These are phyloP conservation scores for Aspergillus pseudoviridinutans DNA, from an alignment of 2,329 filamentous ascomycete genomes.

Conservation along the genomic window DNA sequence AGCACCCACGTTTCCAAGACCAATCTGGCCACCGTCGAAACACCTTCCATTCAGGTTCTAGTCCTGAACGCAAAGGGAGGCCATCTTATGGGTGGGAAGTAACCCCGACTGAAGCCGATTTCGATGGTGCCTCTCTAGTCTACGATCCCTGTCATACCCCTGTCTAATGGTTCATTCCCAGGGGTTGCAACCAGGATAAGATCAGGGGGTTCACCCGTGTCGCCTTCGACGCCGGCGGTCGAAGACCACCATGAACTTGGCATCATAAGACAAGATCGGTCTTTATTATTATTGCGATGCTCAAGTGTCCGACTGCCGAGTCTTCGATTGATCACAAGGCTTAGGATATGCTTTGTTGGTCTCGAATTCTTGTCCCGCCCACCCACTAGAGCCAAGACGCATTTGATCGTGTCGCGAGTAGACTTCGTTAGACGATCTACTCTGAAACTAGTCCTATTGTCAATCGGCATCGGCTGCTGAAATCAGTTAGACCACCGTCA, in stretches of 20 bases:
- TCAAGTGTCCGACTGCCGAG: neutral
- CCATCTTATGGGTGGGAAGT: neutral
- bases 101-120: neutral
- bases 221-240: neutral
- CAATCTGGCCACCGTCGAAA: neutral
- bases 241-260: too few species aligned
- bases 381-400: neutral
- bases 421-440: neutral
- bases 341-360: neutral
- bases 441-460: neutral
- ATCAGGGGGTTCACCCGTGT: neutral
- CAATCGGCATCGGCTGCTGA: neutral
- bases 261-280: neutral
- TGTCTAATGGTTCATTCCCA: neutral
- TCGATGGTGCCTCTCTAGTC: neutral
- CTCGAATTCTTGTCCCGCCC: neutral
- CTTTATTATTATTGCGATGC: too few species aligned
- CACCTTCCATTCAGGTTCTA: neutral
- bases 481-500: neutral
- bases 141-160: neutral
- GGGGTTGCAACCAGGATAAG: neutral
- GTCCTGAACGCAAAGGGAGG: neutral
- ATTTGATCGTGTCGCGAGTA: neutral
- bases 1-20: neutral
- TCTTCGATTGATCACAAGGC: neutral